Conservation (phyloP, 1,284 basidiomycete genomes). For the Rhodotorula mucilaginosa region DNA sequence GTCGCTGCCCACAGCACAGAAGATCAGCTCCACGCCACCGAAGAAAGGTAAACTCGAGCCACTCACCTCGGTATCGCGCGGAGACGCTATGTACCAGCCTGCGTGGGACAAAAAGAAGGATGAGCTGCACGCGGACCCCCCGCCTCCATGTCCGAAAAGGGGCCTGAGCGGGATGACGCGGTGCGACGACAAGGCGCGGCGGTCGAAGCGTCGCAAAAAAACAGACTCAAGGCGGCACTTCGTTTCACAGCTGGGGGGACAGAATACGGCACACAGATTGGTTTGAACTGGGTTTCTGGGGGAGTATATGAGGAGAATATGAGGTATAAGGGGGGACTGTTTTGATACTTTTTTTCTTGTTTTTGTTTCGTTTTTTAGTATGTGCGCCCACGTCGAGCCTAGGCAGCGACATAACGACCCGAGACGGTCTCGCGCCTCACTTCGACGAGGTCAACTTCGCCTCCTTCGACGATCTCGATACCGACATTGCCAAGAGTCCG, state of each 20-base stretch:
- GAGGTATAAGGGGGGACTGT: neutral
- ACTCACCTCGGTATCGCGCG: too few species aligned
- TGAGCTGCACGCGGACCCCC: neutral
- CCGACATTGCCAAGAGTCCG: conserved; percentile 49
- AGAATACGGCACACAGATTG: neutral
- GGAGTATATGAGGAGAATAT: neutral
- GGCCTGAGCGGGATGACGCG: neutral
- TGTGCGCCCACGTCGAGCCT: neutral
- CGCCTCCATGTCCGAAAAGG: too few species aligned
- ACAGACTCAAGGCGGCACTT: too few species aligned
- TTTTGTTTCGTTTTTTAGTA: too few species aligned
- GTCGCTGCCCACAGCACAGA: too few species aligned
- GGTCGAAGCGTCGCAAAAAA: neutral
- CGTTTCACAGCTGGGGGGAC: neutral
- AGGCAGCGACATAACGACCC: conserved; percentile 51
- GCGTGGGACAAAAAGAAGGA: too few species aligned
- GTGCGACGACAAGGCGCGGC: neutral
- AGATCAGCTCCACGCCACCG: neutral
- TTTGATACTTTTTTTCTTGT: neutral
- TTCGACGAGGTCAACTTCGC: conserved; percentile 47
- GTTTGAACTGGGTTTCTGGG: neutral
- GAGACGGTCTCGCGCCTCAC: conserved; percentile 40
- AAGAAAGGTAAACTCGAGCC: neutral
- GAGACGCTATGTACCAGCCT: too few species aligned
- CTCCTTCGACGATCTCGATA: conserved; percentile 47